These are phyloP conservation scores for Pythium guiyangense DNA, from an alignment of 352 stramenopile species.

Conservation along the genomic window DNA sequence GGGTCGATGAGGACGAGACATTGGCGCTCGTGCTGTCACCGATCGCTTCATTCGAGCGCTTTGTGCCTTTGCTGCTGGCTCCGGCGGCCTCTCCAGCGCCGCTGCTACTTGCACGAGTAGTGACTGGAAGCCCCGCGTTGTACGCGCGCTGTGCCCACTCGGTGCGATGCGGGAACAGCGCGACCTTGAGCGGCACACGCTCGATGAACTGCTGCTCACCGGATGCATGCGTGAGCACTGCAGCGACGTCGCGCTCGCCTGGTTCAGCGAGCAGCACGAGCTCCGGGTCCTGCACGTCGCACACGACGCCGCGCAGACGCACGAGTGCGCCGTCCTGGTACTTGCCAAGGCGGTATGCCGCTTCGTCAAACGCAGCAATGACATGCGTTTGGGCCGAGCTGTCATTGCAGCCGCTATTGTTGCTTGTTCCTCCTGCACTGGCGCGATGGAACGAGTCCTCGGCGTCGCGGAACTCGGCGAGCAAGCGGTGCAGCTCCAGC, in stretches of 20 bases:
- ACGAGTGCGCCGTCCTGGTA: conserved; percentile 57
- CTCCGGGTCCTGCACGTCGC: conserved; percentile 71
- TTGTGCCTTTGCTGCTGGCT: conserved; percentile 24
- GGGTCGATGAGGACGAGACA: conserved; percentile 1
- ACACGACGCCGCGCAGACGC: conserved; percentile 63
- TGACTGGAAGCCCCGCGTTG: neutral
- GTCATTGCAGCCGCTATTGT: neutral
- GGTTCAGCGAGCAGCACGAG: conserved; percentile 38
- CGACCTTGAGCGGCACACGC: conserved; percentile 55
- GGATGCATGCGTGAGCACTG: conserved; percentile 7
- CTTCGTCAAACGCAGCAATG: conserved; percentile 45
- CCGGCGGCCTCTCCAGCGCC: neutral
- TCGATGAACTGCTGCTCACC: conserved; percentile 39
- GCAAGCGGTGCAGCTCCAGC: conserved; percentile 11
- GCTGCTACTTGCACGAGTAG: neutral
- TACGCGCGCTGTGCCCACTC: conserved; percentile 45
- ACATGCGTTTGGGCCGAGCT: neutral
- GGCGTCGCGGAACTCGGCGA: conserved; percentile 8
- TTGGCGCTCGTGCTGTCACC: neutral
- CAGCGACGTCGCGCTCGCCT: neutral
- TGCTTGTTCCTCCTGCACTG: neutral
- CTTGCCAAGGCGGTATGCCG: conserved; percentile 29
- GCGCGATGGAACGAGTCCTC: conserved; percentile 1
- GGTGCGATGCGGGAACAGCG: conserved; percentile 53
- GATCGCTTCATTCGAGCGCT: conserved; percentile 42